These are phyloP conservation scores for Ehretia macrophylla DNA, from an alignment of 257 asterid genomes.

Conservation along the genomic window DNA sequence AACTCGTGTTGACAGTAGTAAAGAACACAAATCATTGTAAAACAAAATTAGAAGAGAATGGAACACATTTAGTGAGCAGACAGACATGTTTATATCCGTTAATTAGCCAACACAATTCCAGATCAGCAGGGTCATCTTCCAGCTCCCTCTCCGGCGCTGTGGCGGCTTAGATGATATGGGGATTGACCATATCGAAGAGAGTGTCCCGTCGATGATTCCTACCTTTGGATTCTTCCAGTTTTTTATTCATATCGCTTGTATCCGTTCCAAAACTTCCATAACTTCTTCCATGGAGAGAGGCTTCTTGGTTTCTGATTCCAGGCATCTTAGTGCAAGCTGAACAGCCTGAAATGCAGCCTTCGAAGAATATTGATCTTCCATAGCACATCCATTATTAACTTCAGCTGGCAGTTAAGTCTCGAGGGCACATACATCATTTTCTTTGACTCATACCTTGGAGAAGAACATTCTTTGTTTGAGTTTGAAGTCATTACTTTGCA, in stretches of 20 bases:
- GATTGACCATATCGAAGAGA: constrained; percentile 10
- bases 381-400: constrained; percentile 32
- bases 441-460: too few relatives aligned
- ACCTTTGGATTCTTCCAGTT: constrained; percentile 15
- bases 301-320: constrained; percentile 32
- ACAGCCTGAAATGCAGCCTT: constrained; percentile 29
- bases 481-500: too few relatives aligned
- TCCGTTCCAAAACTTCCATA: constrained; percentile 33
- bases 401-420: constrained; percentile 34
- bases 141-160: constrained; percentile 17
- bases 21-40: too few relatives aligned
- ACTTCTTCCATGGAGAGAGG: constrained; percentile 48
- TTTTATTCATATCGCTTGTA: constrained; percentile 22
- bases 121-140: constrained; percentile 9
- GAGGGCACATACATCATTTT: constrained; percentile 36
- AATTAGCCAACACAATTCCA: not conserved
- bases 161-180: constrained; percentile 15
- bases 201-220: constrained; percentile 11
- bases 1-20: too few relatives aligned
- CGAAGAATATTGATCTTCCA: constrained; percentile 33
- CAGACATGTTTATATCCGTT: not conserved
- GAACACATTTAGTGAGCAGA: not conserved
- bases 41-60: not conserved
- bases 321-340: constrained; percentile 37
- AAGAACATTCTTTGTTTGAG: too few relatives aligned